A percentile compares a stretch with the other conserved stretches of the same genome.
Evolutionary conservation across 805 yeast genomes (phyloP).

Genomic region (Candida jianshihensis): DNA sequence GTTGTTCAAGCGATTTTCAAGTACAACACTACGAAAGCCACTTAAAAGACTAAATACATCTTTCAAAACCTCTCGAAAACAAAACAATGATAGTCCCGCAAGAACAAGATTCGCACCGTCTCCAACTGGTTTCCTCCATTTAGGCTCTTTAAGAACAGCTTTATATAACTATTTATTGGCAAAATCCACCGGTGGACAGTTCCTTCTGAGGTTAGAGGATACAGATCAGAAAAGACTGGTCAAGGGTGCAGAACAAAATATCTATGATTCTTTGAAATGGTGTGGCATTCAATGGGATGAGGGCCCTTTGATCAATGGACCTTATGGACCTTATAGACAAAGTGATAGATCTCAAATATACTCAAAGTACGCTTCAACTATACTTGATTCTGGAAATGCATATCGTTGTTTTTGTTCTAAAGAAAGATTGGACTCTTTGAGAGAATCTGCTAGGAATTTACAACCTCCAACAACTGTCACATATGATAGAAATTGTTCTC

Average conservation of each 20-base stretch:
- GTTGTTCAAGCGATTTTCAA: not conserved
- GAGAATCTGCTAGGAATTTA: constrained; percentile 66
- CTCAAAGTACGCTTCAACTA: constrained; percentile 42
- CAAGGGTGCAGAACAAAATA: constrained; percentile 73
- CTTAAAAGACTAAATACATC: constrained; percentile 7
- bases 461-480: constrained; percentile 89
- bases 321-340: constrained; percentile 74
- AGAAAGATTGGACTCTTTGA: constrained; percentile 59
- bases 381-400: constrained; percentile 64
- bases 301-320: constrained; percentile 48
- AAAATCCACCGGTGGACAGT: constrained; percentile 69
- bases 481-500: constrained; percentile 77
- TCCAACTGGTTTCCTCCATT: constrained; percentile 92
- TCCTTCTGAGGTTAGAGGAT: constrained; percentile 80
- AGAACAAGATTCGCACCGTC: constrained; percentile 96
- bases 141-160: constrained; percentile 93
- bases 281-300: constrained; percentile 73
- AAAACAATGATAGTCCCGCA: constrained; percentile 43
- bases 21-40: constrained; percentile 9
- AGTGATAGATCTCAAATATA: constrained; percentile 72
- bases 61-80: constrained; percentile 23
- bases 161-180: constrained; percentile 84
- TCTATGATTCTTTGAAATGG: constrained; percentile 73
- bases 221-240: constrained; percentile 82
- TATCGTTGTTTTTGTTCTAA: constrained; percentile 84